Evolutionary conservation across 2,329 filamentous ascomycete genomes (phyloP), one percentile per base, ranked within the genome.

Genomic region (Sphaerulina populicola): DNA sequence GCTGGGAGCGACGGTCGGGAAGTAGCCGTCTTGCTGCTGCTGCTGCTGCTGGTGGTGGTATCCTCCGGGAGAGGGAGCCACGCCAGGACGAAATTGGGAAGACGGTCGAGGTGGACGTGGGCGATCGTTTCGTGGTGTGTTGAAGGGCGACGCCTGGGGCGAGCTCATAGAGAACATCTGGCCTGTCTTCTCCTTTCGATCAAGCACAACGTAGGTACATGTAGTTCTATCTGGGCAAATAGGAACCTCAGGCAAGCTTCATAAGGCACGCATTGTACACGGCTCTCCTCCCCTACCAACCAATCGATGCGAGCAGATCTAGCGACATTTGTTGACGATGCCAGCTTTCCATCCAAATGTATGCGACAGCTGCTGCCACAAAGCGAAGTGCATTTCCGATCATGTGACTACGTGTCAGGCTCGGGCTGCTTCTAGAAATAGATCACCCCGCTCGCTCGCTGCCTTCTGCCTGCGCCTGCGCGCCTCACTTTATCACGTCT

Each of bases 31-130:
- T 18, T 61, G 59, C 59, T 74, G 72, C 59, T 74, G 72, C 40
- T 18, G 18, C 15, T 61, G 59, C 59, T 74, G 72, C 59, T 74
- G 72, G 39, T 74, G 72, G 39, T 72, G 68, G 55, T 74, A 74
- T 44, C 70, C 71, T 33, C 64, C 60, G 15, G 72, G 71, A 53
- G 69, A 68, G 23, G 72, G 66, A 44, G 71, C 72, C 48, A 74
- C 69, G 42, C 68, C 68, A 23, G 70, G 70, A 10, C 69, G 67
- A 53, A 67, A 68, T 51, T 64, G 60, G 15, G 60, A 60, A 29
- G 55, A 48, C 47, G 57, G 49, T 51, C 60, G 54, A 27, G 56
- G 56, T 37, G 52, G 42, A 43, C 45, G 38, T 4, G 62, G 55
- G 18, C 56, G 59, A 48, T 60, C 60, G 49, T 60, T 49, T 30